Conservation (phyloP, 306 rosid species). For the Castanospermum australe region DNA sequence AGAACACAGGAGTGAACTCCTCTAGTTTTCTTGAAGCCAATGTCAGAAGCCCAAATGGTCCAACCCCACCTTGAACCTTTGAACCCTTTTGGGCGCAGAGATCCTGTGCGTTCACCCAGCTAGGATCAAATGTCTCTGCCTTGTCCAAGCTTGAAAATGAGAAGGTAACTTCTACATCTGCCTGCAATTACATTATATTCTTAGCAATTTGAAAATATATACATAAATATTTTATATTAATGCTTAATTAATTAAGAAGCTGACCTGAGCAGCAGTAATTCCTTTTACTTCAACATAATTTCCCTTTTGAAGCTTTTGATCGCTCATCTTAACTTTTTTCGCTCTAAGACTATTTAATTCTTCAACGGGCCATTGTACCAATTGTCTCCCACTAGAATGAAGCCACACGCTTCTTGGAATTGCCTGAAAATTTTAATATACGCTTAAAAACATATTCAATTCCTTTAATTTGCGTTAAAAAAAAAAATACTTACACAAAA, state of each 20-base stretch:
- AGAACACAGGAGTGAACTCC: constrained; percentile 89
- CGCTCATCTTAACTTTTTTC: constrained; percentile 31
- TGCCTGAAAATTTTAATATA: constrained; percentile 37
- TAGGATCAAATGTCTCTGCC: constrained; percentile 75
- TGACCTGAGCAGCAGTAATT: constrained; percentile 75
- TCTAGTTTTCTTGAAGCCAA: constrained; percentile 61
- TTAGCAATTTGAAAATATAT: not conserved
- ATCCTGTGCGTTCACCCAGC: constrained; percentile 66
- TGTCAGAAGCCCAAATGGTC: constrained; percentile 90
- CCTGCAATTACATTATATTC: constrained; percentile 35
- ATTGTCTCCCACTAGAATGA: constrained; percentile 50
- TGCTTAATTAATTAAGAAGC: not conserved
- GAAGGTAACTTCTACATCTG: constrained; percentile 80
- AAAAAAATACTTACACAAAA: too few relatives aligned
- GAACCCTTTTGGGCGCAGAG: constrained; percentile 62
- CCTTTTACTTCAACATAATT: constrained; percentile 46
- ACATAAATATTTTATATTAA: not conserved
- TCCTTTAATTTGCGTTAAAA: not conserved
- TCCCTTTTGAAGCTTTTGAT: constrained; percentile 44
- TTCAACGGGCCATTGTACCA: constrained; percentile 63
- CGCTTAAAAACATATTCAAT: not conserved
- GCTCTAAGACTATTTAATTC: constrained; percentile 62
- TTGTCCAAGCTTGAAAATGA: constrained; percentile 59
- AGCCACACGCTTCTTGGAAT: constrained; percentile 81
- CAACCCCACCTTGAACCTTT: constrained; percentile 60